Conservation (phyloP, 345 rosid species). For the Bruguiera parviflora region DNA sequence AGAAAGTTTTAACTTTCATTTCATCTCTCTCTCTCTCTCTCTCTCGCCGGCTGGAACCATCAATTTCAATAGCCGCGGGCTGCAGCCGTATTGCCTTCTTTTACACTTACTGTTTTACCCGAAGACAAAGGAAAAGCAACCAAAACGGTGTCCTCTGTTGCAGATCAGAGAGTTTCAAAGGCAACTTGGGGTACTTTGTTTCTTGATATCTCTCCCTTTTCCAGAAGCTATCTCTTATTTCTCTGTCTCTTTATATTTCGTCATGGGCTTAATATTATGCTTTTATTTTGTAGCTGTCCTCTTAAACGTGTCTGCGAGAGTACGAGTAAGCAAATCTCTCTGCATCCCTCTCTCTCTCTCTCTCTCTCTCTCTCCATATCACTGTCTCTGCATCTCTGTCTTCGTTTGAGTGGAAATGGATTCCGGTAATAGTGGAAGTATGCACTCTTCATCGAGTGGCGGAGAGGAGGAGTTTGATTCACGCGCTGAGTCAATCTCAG, state of each 20-base stretch:
- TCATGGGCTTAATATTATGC: no score
- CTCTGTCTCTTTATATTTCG: background rate
- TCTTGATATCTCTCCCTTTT: conserved; percentile 14
- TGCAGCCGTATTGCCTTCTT: conserved; percentile 23
- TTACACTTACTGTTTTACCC: conserved; percentile 21
- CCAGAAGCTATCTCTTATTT: conserved; percentile 20
- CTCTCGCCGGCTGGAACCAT: conserved; percentile 19
- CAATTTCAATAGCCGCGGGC: conserved; percentile 25
- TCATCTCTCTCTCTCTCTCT: conserved; percentile 6
- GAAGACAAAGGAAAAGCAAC: conserved; percentile 19
- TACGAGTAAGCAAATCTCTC: conserved; percentile 4
- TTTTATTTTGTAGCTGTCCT: conserved; percentile 20
- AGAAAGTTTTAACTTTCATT: background rate
- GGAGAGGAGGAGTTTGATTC: conserved; percentile 78
- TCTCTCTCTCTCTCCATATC: conserved; percentile 15
- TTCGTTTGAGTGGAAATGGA: conserved; percentile 40
- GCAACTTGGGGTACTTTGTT: conserved; percentile 18
- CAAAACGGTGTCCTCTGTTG: conserved; percentile 23
- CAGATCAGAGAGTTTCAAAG: conserved; percentile 39
- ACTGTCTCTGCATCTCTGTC: conserved; percentile 17
- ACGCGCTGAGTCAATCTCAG: conserved; percentile 56
- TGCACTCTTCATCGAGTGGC: conserved; percentile 70
- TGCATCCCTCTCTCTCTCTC: conserved; percentile 6
- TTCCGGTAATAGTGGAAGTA: conserved; percentile 73
- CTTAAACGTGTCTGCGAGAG: conserved; percentile 24